Evolutionary conservation across 2,329 filamentous ascomycete species (phyloP), one percentile per base, ranked within the genome.

Genomic region (Hypoxylon sp.): DNA sequence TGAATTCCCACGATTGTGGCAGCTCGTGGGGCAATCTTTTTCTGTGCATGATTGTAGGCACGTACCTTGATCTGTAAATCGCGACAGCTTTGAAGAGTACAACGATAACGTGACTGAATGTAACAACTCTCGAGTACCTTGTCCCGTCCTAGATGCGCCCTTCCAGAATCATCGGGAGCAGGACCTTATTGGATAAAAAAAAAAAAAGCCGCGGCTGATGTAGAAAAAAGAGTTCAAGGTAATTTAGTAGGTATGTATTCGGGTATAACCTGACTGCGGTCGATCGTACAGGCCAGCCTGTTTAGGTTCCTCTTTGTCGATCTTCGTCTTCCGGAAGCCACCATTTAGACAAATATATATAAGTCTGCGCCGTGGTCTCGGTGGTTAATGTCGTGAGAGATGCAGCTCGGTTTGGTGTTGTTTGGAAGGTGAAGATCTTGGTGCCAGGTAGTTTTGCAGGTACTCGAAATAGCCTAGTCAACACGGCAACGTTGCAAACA

Each of bases 31-130:
- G 62, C 27, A 58, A 37, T 31, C 37, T 19, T 11, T 47, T 47
- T 27, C 31, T 32, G 31, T 32, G 24, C 32, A 53, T 44, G 37
- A 29, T 2, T 47, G 46, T 56, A 50, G 32, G 50, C 21, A 69
- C 67, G 52, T 69, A 69, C 67, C 64, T 69, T 50, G 31, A 56
- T 32, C 21, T 63, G 44, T 46, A 54, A 58, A n/a, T 61, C 31
- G 31, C 27, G 51, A 57, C 37, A 7, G 51, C 39, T 52, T 57
- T 24, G 39, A 57, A 65, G 29, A 37, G 32, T 39, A 52, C n/a
- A 51, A 37, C 59, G 19, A 46, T 27, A 35, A 24, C 27, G 44
- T 52, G 48, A 42, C 51, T 29, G 46, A 59, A 48, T 50, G 48
- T 13, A 44, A 19, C 47, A 57, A 50, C 29, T 46, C n/a, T 56